Base-by-base conservation (phyloP, 2,329 filamentous ascomycete species). In the Arachnopeziza araneosa region DNA sequence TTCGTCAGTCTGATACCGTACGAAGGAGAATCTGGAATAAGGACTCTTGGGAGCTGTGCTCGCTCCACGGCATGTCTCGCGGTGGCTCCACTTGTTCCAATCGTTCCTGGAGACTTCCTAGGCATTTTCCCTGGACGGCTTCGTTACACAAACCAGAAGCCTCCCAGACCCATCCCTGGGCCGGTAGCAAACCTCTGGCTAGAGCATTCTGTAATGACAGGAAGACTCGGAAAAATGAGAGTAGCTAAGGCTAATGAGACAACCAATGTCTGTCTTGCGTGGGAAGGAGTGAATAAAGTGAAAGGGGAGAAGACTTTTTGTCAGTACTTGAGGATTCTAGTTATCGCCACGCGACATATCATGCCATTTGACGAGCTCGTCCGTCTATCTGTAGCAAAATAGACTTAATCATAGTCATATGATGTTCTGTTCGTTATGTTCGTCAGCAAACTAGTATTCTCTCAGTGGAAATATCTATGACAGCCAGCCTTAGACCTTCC, bases 261-360 rank as follows among this genome's bases (percentile, higher is more conserved):
- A 24, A 59, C 58, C 22, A 66, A 66, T 52, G 60, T 66, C 54
- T 66, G 59, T 63, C 62, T 66, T 60, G 55, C 57, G 7, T 66
- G 57, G 62, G 60, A 66, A 55, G 63, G 60, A 26, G 62, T 66
- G 36, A 64, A 66, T 24, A 59, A 64, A 57, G 53, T 59, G n/a
- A 62, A 64, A 57, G 59, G 59, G n/a, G 63, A 60, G 17, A 60
- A 54, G 23, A 56, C 59, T 1, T 60, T 57, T 30, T 64, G 57
- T 22, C 53, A 64, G 44, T 64, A 63, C 60, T 64, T 51, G 50
- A 56, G 63, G 49, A 36, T 64, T 54, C 58, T 63, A 7, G 64
- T 66, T 23, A 61, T 66, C 19, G 61, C 64, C 12, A 66, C 61
- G n/a, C 51, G 64, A 52, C 36, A 66, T 19, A 64, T 66, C 19